Evolutionary conservation across 1,284 basidiomycete species (phyloP), one percentile per base, ranked within the genome.

Genomic region (Rhodotorula sp.): DNA sequence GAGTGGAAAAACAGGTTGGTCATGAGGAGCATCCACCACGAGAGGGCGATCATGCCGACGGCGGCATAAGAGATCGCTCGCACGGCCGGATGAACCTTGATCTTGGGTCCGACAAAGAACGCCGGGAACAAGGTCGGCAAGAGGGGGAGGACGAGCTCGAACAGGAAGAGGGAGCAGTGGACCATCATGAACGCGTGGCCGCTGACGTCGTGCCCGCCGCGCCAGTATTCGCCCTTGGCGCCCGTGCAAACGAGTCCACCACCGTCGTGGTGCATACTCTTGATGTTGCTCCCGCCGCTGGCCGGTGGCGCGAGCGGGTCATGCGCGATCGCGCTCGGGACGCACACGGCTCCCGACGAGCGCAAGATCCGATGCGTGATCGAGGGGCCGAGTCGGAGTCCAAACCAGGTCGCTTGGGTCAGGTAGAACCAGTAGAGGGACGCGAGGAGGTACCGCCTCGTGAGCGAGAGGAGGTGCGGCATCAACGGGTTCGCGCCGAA

Each of bases 131-230:
- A 67, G 50, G 71, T 68, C 87, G 71, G 68, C n/a, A 75, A 56
- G 54, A 70, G 62, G 6, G 75, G 75, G 47, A 62, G 55, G 38
- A 76, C 58, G 62, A 69, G 50, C 38, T 76, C 66, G 62, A 69
- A 67, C 45, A 76, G 68, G 79, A 97, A 89, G 26, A 97, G 83
- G 14, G 86, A 83, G n/a, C 89, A 86, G 82, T 97, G 86, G 2
- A 90, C 90, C 76, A 98, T 86, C 72, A 99, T 86, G 83, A 97
- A 98, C 38, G 93, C 86, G 80, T 99, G 95, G 3, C 95, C 95
- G 0, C 92, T 95, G 19, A 98, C 87, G 79, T 99, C 95, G 80
- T 97, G 93, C 0, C 95, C 95, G 71, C 86, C 88, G 78, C 87
- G 86, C 76, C 77, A 79, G 62, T 76, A 77, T 58, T 77, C 74